These are phyloP conservation scores for Cryptococcus wingfieldii DNA, from an alignment of 1,284 basidiomycete species.

Conservation along the genomic window DNA sequence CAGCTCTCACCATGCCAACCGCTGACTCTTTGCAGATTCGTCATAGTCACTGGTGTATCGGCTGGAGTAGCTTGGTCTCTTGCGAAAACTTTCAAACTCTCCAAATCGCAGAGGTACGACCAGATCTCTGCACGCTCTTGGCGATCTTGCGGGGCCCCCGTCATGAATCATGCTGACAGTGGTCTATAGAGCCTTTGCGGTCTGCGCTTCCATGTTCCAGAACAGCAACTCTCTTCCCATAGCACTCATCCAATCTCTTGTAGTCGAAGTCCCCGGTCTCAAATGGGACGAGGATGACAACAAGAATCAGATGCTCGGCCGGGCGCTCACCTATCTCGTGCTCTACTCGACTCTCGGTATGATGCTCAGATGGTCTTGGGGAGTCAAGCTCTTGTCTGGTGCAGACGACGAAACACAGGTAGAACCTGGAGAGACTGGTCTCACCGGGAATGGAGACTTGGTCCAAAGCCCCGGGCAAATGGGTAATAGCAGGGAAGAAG, in stretches of 20 bases:
- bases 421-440: constrained; percentile 7
- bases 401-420: constrained; percentile 57
- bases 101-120: constrained; percentile 47
- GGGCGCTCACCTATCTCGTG: constrained; percentile 86
- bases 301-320: constrained; percentile 80
- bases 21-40: constrained; percentile 52
- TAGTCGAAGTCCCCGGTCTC: constrained; percentile 74
- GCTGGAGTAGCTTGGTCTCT: constrained; percentile 48
- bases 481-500: constrained; percentile 27
- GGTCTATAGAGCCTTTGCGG: constrained; percentile 66
- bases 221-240: constrained; percentile 82
- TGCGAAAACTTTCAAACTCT: constrained; percentile 46
- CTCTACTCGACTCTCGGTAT: constrained; percentile 90
- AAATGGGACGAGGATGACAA: constrained; percentile 78
- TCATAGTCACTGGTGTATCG: constrained; percentile 64
- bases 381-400: constrained; percentile 68
- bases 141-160: background rate
- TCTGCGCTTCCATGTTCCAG: constrained; percentile 61
- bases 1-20: background rate
- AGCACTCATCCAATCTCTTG: constrained; percentile 71
- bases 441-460: constrained; percentile 1
- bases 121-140: background rate
- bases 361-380: constrained; percentile 88
- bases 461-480: constrained; percentile 9
- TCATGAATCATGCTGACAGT: background rate